phyloP scores from a whole-genome alignment of 495 filamentous ascomycete species.

The Symbiotaphrina buchneri region DNA sequence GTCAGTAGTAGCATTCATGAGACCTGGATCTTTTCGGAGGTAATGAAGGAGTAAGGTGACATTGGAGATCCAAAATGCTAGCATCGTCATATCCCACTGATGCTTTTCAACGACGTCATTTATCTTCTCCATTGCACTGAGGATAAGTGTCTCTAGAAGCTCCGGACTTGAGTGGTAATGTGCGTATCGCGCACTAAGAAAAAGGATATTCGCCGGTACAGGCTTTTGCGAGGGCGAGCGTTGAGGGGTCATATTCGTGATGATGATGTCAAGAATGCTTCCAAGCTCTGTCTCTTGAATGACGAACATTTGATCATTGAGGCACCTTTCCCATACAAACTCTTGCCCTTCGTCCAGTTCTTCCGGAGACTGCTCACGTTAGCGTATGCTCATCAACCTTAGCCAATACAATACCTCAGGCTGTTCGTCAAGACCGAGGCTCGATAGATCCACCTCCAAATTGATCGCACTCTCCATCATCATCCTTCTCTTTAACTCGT shows the following conservation, averaged over 20 bases:
- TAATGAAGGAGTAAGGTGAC: conserved; percentile 89
- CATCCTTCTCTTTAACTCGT: conserved; percentile 87
- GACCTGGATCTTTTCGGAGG: conserved; percentile 75
- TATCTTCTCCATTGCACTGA: conserved; percentile 85
- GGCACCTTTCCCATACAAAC: conserved; percentile 90
- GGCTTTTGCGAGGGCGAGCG: conserved; percentile 90
- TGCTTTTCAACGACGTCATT: conserved; percentile 83
- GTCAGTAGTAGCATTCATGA: conserved; percentile 61
- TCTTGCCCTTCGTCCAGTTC: conserved; percentile 79
- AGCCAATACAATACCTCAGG: conserved; percentile 43
- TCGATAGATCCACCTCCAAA: conserved; percentile 88
- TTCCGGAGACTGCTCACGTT: conserved; percentile 36
- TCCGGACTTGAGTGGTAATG: conserved; percentile 88
- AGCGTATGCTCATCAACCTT: conserved; percentile 6
- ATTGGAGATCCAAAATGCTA: conserved; percentile 98
- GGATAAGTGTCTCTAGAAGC: conserved; percentile 54
- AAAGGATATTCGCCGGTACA: conserved; percentile 90
- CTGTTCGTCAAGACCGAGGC: conserved; percentile 87
- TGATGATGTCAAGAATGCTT: conserved; percentile 79
- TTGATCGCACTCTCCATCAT: conserved; percentile 99
- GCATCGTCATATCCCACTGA: conserved; percentile 98
- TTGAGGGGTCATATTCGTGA: conserved; percentile 96
- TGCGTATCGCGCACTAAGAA: conserved; percentile 85
- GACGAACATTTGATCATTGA: conserved; percentile 99
- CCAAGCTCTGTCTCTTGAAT: conserved; percentile 89